Conservation (phyloP, 208 protist genomes). For the Crithidia mellificae region DNA sequence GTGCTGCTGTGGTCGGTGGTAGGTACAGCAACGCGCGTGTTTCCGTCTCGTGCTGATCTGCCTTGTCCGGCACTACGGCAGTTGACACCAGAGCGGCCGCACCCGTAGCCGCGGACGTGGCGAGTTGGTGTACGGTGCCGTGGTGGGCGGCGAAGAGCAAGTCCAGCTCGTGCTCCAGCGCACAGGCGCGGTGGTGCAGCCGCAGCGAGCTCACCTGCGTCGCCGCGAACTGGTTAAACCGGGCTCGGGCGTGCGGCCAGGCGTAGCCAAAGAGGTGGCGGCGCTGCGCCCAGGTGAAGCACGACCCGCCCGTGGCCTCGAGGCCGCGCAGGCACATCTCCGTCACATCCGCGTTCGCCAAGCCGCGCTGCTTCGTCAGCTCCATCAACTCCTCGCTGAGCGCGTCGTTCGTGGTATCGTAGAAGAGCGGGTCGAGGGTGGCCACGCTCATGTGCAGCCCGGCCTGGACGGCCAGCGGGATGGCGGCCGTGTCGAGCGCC, state of each 20-base stretch:
- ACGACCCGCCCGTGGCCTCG: conserved; percentile 15
- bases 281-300: conserved; percentile 24
- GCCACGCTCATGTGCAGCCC: conserved; percentile 96
- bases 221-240: conserved; percentile 51
- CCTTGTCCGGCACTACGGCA: neutral
- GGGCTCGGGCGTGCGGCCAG: conserved; percentile 51
- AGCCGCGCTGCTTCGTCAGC: conserved; percentile 43
- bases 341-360: conserved; percentile 61
- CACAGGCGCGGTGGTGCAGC: conserved; percentile 59
- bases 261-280: conserved; percentile 46
- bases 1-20: conserved; percentile 8
- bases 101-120: too few species aligned
- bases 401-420: conserved; percentile 71
- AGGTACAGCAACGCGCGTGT: conserved; percentile 17
- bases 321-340: conserved; percentile 69
- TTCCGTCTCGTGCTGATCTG: neutral
- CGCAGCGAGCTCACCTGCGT: conserved; percentile 77
- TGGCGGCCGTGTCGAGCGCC: conserved; percentile 78
- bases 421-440: conserved; percentile 96
- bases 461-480: conserved; percentile 87
- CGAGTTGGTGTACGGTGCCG: neutral
- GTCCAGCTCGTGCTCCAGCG: conserved; percentile 67
- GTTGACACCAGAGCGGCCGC: too few species aligned
- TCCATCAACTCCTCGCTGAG: conserved; percentile 64
- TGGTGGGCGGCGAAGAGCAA: conserved; percentile 40